These are phyloP conservation scores for Malassezia nana DNA, from an alignment of 1,284 basidiomycete genomes.

Conservation along the genomic window DNA sequence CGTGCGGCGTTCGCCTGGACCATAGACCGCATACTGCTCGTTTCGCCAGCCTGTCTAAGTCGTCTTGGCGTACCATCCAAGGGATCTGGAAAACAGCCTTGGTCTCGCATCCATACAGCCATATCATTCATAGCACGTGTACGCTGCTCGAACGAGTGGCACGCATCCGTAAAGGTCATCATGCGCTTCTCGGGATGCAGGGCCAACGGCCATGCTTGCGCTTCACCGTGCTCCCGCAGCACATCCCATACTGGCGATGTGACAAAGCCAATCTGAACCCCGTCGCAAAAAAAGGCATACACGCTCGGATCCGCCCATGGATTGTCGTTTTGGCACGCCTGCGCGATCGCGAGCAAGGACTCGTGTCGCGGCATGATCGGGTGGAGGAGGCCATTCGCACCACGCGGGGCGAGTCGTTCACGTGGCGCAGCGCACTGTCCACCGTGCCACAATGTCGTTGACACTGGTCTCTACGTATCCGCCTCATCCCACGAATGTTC, in stretches of 20 bases:
- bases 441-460: slow-evolving; percentile 11
- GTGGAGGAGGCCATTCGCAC: background rate
- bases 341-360: slow-evolving; percentile 27
- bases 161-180: slow-evolving; percentile 19
- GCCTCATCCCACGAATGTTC: slow-evolving; percentile 44
- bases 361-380: slow-evolving; percentile 1
- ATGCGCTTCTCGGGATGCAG: slow-evolving; percentile 1
- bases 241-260: slow-evolving; percentile 24
- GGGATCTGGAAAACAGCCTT: slow-evolving; percentile 28
- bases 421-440: slow-evolving; percentile 9
- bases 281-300: slow-evolving; percentile 29
- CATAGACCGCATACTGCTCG: slow-evolving; percentile 40
- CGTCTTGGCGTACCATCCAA: slow-evolving; percentile 33
- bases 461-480: slow-evolving; percentile 8
- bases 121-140: slow-evolving; percentile 22
- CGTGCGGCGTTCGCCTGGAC: slow-evolving; percentile 9
- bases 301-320: slow-evolving; percentile 33
- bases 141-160: slow-evolving; percentile 18
- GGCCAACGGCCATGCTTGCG: background rate
- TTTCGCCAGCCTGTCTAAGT: slow-evolving; percentile 28
- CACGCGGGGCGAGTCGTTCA: background rate
- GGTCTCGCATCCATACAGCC: slow-evolving; percentile 25
- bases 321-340: slow-evolving; percentile 37
- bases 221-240: slow-evolving; percentile 17
- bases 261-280: slow-evolving; percentile 39